phyloP scores from a whole-genome alignment of 164 flowering plant species.

The Pachysandra terminalis region DNA sequence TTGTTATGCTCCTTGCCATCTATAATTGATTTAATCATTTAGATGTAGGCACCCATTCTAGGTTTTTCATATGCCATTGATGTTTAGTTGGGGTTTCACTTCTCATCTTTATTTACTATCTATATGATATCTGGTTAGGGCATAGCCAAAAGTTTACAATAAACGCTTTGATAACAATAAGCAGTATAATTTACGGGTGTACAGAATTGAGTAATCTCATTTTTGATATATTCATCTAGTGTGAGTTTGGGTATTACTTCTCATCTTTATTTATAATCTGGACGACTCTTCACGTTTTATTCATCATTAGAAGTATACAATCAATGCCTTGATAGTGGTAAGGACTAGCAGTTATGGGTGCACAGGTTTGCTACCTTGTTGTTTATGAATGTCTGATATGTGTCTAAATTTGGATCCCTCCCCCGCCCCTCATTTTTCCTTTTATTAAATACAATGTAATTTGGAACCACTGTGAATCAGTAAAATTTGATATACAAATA shows the following conservation, averaged over 20 bases:
- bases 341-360: too few relatives aligned
- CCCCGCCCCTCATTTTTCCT: too few relatives aligned
- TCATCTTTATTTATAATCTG: too few relatives aligned
- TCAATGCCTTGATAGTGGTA: too few relatives aligned
- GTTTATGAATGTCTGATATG: too few relatives aligned
- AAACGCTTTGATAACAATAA: background rate
- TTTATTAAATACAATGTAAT: too few relatives aligned
- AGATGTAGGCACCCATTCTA: background rate
- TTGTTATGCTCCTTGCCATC: background rate
- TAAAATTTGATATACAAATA: too few relatives aligned
- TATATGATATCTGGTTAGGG: background rate
- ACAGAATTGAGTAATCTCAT: background rate
- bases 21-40: background rate
- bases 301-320: too few relatives aligned
- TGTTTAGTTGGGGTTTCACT: background rate
- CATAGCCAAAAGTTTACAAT: background rate
- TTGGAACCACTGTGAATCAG: too few relatives aligned
- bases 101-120: background rate
- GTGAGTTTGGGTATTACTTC: background rate
- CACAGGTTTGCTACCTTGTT: too few relatives aligned
- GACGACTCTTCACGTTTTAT: too few relatives aligned
- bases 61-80: background rate
- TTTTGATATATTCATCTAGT: background rate
- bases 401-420: too few relatives aligned
- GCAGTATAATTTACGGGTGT: background rate